phyloP scores from a whole-genome alignment of 2,329 filamentous ascomycete genomes.

The Lecanoromycetidae sp. region DNA sequence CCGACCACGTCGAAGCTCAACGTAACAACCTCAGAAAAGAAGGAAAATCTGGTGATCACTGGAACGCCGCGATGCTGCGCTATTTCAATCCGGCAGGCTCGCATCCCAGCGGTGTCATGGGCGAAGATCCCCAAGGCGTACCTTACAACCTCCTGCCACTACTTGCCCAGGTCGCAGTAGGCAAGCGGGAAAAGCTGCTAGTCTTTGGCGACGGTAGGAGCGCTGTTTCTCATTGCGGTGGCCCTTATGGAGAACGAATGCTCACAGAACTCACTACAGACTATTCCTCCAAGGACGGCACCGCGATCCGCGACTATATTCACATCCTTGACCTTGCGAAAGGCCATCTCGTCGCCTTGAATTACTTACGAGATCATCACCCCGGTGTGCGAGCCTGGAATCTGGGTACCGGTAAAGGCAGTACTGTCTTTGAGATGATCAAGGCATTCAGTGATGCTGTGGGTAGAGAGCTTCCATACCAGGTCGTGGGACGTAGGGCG shows the following conservation, averaged over 20 bases:
- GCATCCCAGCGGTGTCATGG: conserved; percentile 93
- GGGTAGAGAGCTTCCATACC: conserved; percentile 72
- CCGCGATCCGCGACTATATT: conserved; percentile 95
- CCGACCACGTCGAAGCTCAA: conserved; percentile 78
- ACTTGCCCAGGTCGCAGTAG: conserved; percentile 88
- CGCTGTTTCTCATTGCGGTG: conserved; percentile 12
- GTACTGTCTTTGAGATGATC: conserved; percentile 95
- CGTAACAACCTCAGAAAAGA: conserved; percentile 70
- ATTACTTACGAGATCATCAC: conserved; percentile 71
- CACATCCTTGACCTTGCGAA: conserved; percentile 82
- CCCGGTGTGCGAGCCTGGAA: conserved; percentile 96
- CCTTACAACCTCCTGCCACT: conserved; percentile 93
- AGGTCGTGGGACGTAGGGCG: conserved; percentile 67
- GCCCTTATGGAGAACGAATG: conserved; percentile 14
- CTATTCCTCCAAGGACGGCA: conserved; percentile 81
- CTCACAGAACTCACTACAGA: conserved; percentile 41
- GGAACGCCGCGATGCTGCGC: conserved; percentile 84
- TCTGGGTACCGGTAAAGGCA: conserved; percentile 83
- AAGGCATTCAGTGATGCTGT: conserved; percentile 83
- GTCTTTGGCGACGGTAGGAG: conserved; percentile 85
- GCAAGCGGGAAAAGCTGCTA: conserved; percentile 83
- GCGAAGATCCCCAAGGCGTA: conserved; percentile 89
- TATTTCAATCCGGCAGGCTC: conserved; percentile 98
- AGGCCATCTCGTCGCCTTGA: conserved; percentile 78
- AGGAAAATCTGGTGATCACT: conserved; percentile 64